phyloP scores from a whole-genome alignment of 2,329 filamentous ascomycete genomes.

The Curvularia spicifera region DNA sequence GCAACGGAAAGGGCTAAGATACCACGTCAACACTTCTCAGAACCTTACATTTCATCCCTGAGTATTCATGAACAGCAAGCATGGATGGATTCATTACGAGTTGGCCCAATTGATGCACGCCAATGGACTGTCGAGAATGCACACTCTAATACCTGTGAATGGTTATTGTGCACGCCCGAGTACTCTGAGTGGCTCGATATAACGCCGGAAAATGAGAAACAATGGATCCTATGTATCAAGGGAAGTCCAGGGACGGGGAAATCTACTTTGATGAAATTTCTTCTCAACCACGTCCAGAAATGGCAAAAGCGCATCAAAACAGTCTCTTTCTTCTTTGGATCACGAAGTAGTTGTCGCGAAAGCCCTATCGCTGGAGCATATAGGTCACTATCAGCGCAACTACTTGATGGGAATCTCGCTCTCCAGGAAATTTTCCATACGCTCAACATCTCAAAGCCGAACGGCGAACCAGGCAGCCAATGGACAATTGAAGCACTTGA shows the following conservation, averaged over 20 bases:
- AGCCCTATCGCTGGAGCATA: slow-evolving; percentile 33
- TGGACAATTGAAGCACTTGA: slow-evolving; percentile 25
- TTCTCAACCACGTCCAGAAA: slow-evolving; percentile 14
- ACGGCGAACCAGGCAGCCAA: slow-evolving; percentile 9
- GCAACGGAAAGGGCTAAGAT: too few relatives aligned
- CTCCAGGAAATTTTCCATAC: slow-evolving; percentile 15
- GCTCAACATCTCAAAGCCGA: slow-evolving; percentile 1
- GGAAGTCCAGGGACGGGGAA: slow-evolving; percentile 50
- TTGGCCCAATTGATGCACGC: slow-evolving; percentile 50
- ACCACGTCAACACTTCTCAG: too few relatives aligned
- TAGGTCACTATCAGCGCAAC: slow-evolving; percentile 35
- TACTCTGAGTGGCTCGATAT: slow-evolving; percentile 51
- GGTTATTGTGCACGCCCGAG: slow-evolving; percentile 47
- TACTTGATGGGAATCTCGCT: slow-evolving; percentile 24
- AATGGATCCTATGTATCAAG: slow-evolving; percentile 57
- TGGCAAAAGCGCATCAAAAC: slow-evolving; percentile 13
- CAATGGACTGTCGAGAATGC: slow-evolving; percentile 48
- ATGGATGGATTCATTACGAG: slow-evolving; percentile 44
- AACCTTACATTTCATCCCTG: too few relatives aligned
- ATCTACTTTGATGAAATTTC: slow-evolving; percentile 53
- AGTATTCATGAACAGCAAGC: too few relatives aligned
- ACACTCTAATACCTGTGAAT: slow-evolving; percentile 50
- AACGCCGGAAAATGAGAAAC: slow-evolving; percentile 28
- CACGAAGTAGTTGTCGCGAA: slow-evolving; percentile 28
- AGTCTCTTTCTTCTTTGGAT: slow-evolving; percentile 38